Percentiles rank a stretch among this genome's conserved stretches.
These are phyloP conservation scores for Verticillium tricorpus DNA, from an alignment of 2,329 filamentous ascomycete species.

Conservation along the genomic window DNA sequence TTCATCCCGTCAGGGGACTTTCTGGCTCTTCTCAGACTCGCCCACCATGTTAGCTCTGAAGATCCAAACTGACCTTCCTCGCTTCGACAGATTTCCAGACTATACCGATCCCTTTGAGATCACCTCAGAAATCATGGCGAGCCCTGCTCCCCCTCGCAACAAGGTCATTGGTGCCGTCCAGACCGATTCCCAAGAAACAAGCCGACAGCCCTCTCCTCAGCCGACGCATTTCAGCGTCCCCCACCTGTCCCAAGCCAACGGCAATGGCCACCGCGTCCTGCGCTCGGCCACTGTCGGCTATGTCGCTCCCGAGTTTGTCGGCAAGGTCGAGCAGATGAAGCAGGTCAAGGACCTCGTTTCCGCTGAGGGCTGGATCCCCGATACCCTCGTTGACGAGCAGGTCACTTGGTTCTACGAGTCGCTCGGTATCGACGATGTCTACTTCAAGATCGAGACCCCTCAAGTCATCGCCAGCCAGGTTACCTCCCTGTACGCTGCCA, in stretches of 20 bases:
- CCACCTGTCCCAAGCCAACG: slow-evolving; percentile 42
- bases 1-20: neutral
- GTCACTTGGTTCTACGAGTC: slow-evolving; percentile 97
- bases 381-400: slow-evolving; percentile 76
- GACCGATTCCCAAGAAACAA: slow-evolving; percentile 31
- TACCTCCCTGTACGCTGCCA: slow-evolving; percentile 93
- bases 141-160: slow-evolving; percentile 27
- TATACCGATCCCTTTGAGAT: slow-evolving; percentile 35
- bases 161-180: slow-evolving; percentile 38
- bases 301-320: slow-evolving; percentile 88
- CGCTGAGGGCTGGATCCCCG: slow-evolving; percentile 80
- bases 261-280: slow-evolving; percentile 67
- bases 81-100: slow-evolving; percentile 38
- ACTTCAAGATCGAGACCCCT: slow-evolving; percentile 86
- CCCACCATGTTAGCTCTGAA: slow-evolving; percentile 31
- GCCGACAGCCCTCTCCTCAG: slow-evolving; percentile 76
- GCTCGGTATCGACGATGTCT: slow-evolving; percentile 96
- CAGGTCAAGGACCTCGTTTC: slow-evolving; percentile 76
- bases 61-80: slow-evolving; percentile 34
- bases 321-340: slow-evolving; percentile 88
- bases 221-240: slow-evolving; percentile 80
- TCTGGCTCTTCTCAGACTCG: neutral
- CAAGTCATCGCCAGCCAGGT: slow-evolving; percentile 90
- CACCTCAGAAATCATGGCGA: slow-evolving; percentile 22
- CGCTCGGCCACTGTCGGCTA: slow-evolving; percentile 91